phyloP scores from a whole-genome alignment of 768 basidiomycete species.

The Phylloporus rhodoxanthus region DNA sequence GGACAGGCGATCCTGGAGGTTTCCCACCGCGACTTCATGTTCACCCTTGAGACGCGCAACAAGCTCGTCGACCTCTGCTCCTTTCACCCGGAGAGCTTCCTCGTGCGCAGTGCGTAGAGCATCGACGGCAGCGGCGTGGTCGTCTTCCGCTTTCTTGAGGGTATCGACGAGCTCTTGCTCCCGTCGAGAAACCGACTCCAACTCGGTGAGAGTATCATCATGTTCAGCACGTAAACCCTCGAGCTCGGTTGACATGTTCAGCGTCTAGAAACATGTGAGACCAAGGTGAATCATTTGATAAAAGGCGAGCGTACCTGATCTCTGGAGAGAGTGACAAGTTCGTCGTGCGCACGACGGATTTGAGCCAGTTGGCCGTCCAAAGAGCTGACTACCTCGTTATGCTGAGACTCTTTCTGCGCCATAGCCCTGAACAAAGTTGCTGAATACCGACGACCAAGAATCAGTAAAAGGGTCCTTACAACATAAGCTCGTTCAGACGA shows the following conservation, averaged over 20 bases:
- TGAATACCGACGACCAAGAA: slow-evolving; percentile 8
- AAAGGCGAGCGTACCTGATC: slow-evolving; percentile 60
- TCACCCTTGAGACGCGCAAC: slow-evolving; percentile 45
- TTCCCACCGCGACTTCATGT: slow-evolving; percentile 37
- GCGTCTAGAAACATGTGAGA: slow-evolving; percentile 40
- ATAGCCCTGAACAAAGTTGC: slow-evolving; percentile 59
- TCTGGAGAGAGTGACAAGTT: slow-evolving; percentile 70
- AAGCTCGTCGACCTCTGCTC: slow-evolving; percentile 36
- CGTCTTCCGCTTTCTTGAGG: slow-evolving; percentile 44
- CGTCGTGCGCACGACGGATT: slow-evolving; percentile 76
- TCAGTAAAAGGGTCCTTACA: slow-evolving; percentile 43
- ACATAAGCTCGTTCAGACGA: slow-evolving; percentile 86
- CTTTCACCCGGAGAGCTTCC: slow-evolving; percentile 38
- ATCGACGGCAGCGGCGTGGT: slow-evolving; percentile 46
- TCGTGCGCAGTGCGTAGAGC: slow-evolving; percentile 42
- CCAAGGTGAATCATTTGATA: background rate
- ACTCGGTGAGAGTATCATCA: slow-evolving; percentile 41
- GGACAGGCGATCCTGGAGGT: slow-evolving; percentile 42
- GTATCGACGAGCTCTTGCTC: slow-evolving; percentile 50
- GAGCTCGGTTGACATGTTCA: slow-evolving; percentile 86
- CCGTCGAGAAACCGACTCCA: slow-evolving; percentile 53
- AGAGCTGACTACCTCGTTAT: slow-evolving; percentile 72
- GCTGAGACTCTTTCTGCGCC: slow-evolving; percentile 93
- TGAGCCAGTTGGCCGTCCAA: slow-evolving; percentile 63
- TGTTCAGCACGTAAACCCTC: slow-evolving; percentile 66